Evolutionary conservation across 2,329 filamentous ascomycete species (phyloP).

Genomic region (Colletotrichum costaricense): DNA sequence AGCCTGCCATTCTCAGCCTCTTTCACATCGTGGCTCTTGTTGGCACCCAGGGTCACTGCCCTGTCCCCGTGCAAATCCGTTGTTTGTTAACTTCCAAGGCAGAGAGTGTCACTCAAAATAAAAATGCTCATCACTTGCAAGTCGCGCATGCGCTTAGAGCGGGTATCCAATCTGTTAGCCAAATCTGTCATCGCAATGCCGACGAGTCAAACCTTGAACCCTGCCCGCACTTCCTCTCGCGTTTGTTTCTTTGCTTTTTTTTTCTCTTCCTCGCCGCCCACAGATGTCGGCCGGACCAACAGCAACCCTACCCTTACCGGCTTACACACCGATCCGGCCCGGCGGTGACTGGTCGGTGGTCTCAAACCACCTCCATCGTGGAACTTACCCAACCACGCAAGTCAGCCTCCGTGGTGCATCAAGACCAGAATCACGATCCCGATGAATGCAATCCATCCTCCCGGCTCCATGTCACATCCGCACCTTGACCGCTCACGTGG

Average conservation of each 20-base stretch:
- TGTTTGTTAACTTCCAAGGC: background rate
- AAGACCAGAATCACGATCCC: background rate
- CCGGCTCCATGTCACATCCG: background rate
- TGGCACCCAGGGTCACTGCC: background rate
- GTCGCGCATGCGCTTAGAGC: background rate
- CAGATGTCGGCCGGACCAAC: background rate
- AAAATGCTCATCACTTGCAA: background rate
- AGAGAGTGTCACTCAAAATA: background rate
- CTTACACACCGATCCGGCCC: background rate
- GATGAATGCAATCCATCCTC: background rate
- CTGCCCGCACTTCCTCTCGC: background rate
- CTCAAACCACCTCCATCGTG: background rate
- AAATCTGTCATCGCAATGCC: constrained; percentile 7
- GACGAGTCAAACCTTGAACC: background rate
- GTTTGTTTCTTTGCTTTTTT: background rate
- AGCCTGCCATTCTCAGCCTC: background rate
- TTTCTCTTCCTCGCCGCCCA: background rate
- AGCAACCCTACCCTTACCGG: background rate
- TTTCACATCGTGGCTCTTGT: background rate
- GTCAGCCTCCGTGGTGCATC: background rate
- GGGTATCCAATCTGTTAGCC: background rate
- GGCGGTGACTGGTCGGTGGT: background rate
- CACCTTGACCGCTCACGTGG: background rate
- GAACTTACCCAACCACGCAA: background rate
- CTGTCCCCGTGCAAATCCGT: background rate